phyloP scores from a whole-genome alignment of 495 filamentous ascomycete genomes.

The Patellaria atrata region DNA sequence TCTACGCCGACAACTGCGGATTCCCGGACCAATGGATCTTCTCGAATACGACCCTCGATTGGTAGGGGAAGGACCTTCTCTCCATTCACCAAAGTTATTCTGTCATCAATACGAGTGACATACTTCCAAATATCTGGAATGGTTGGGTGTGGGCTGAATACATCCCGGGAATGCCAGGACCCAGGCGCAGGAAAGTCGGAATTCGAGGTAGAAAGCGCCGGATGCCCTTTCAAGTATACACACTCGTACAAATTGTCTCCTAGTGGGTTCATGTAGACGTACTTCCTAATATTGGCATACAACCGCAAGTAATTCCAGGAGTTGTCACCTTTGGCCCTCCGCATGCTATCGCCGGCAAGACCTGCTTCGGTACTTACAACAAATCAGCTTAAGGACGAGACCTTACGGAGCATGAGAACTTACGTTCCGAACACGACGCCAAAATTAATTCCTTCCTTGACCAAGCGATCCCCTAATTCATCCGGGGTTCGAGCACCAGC shows the following conservation, averaged over 20 bases:
- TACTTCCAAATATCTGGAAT: slow-evolving; percentile 51
- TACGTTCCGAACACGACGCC: slow-evolving; percentile 16
- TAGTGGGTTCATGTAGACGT: slow-evolving; percentile 18
- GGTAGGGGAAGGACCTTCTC: slow-evolving; percentile 55
- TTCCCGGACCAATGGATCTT: slow-evolving; percentile 37
- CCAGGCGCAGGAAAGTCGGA: slow-evolving; percentile 30
- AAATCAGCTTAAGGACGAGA: neutral
- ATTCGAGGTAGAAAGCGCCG: slow-evolving; percentile 39
- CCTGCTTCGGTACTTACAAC: slow-evolving; percentile 38
- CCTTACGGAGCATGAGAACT: slow-evolving; percentile 29
- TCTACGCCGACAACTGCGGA: slow-evolving; percentile 40
- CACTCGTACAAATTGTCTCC: slow-evolving; percentile 26
- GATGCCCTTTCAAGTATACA: slow-evolving; percentile 37
- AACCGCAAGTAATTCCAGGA: slow-evolving; percentile 32
- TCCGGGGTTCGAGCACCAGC: slow-evolving; percentile 26
- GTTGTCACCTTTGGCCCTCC: slow-evolving; percentile 27
- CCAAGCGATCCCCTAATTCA: slow-evolving; percentile 34
- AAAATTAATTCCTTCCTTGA: slow-evolving; percentile 39
- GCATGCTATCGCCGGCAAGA: slow-evolving; percentile 41
- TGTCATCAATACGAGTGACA: slow-evolving; percentile 44
- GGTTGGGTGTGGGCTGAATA: slow-evolving; percentile 47
- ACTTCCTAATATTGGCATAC: slow-evolving; percentile 17
- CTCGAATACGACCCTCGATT: slow-evolving; percentile 43
- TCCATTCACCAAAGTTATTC: slow-evolving; percentile 48
- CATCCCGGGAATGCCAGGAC: slow-evolving; percentile 44